Evolutionary conservation across 1,284 basidiomycete genomes (phyloP).

Genomic region (Ganoderma resinaceum): DNA sequence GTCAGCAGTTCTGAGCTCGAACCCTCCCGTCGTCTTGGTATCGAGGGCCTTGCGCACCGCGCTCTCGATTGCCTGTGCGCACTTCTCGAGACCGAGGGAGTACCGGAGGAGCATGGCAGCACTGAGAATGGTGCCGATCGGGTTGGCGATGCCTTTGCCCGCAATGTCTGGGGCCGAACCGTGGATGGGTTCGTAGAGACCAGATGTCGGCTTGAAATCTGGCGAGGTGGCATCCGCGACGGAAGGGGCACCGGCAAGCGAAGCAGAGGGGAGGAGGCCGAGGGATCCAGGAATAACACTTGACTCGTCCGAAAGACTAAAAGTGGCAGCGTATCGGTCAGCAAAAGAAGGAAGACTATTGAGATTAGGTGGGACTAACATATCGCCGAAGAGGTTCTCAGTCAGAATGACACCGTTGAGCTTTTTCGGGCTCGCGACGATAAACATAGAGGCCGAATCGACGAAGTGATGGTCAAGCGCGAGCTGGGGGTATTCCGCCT

Average conservation of each 20-base stretch:
- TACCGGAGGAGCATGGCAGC: slow-evolving; percentile 96
- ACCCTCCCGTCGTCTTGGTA: slow-evolving; percentile 71
- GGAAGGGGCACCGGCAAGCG: slow-evolving; percentile 90
- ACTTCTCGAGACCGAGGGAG: slow-evolving; percentile 87
- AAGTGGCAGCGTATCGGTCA: not conserved
- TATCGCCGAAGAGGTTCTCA: slow-evolving; percentile 97
- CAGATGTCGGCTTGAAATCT: slow-evolving; percentile 77
- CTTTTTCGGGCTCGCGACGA: slow-evolving; percentile 92
- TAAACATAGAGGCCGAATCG: slow-evolving; percentile 96
- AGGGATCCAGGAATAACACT: slow-evolving; percentile 98
- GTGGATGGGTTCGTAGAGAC: slow-evolving; percentile 97
- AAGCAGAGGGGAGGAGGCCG: slow-evolving; percentile 95
- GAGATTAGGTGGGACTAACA: slow-evolving; percentile 61
- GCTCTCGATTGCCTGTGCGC: slow-evolving; percentile 86
- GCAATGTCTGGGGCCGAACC: slow-evolving; percentile 98
- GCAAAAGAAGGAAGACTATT: slow-evolving; percentile 6
- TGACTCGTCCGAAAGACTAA: slow-evolving; percentile 92
- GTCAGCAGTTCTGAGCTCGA: slow-evolving; percentile 87
- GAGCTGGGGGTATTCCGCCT: slow-evolving; percentile 87
- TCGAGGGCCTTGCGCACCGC: slow-evolving; percentile 94
- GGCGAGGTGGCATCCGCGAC: slow-evolving; percentile 60
- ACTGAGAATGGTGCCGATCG: slow-evolving; percentile 96
- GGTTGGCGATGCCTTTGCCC: slow-evolving; percentile 95
- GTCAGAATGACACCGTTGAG: slow-evolving; percentile 96
- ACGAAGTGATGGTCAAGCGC: slow-evolving; percentile 91